These are phyloP conservation scores for Heteromeles arbutifolia DNA, from an alignment of 306 rosid species.

Conservation along the genomic window DNA sequence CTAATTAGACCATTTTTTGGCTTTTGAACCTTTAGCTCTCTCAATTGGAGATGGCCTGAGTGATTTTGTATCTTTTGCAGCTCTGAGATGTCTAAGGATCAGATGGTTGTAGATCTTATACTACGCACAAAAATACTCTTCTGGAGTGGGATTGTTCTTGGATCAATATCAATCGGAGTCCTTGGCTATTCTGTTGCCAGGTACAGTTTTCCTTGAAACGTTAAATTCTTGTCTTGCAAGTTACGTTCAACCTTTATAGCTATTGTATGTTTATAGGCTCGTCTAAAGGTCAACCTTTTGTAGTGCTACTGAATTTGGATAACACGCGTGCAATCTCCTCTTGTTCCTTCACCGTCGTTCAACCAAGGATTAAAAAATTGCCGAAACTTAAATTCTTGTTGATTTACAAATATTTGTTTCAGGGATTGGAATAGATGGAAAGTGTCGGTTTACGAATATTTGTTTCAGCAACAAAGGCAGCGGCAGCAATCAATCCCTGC, in stretches of 20 bases:
- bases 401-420: not conserved
- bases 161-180: slow-evolving; percentile 68
- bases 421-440: slow-evolving; percentile 91
- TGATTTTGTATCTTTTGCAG: slow-evolving; percentile 37
- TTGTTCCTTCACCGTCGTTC: not conserved
- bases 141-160: slow-evolving; percentile 53
- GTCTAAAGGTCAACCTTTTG: not conserved
- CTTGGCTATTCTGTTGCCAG: slow-evolving; percentile 67
- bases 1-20: too few species aligned
- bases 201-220: slow-evolving; percentile 22
- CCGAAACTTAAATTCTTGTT: too few species aligned
- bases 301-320: not conserved
- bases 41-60: not conserved
- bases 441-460: slow-evolving; percentile 28
- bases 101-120: slow-evolving; percentile 65
- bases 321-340: not conserved
- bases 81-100: slow-evolving; percentile 70
- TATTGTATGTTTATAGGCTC: not conserved
- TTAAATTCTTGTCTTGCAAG: not conserved
- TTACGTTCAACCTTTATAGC: not conserved
- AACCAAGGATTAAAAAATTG: too few species aligned
- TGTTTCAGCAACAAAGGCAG: slow-evolving; percentile 45
- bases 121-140: slow-evolving; percentile 42
- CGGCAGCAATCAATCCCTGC: slow-evolving; percentile 34
- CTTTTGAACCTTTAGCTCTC: too few species aligned